Conservation (phyloP, 495 filamentous ascomycete species). For the Talaromyces borbonicus region DNA sequence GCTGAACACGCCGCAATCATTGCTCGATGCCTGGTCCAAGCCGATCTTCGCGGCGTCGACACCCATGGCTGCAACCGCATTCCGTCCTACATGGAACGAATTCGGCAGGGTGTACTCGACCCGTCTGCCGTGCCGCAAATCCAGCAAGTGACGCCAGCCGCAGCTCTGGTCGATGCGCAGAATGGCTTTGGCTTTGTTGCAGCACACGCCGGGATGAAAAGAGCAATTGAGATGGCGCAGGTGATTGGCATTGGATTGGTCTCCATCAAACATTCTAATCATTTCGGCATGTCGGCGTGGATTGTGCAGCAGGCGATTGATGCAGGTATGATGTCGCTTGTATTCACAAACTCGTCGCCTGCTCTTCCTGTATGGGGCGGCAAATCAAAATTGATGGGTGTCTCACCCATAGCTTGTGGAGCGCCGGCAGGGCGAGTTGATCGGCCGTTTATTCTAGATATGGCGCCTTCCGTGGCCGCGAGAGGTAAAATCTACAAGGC, state of each 20-base stretch:
- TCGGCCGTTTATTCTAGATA: constrained; percentile 61
- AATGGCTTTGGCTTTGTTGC: constrained; percentile 70
- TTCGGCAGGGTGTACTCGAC: constrained; percentile 55
- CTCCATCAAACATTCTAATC: constrained; percentile 62
- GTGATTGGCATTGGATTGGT: constrained; percentile 64
- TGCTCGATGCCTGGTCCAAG: constrained; percentile 54
- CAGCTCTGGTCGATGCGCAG: constrained; percentile 54
- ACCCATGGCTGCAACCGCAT: constrained; percentile 70
- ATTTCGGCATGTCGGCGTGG: constrained; percentile 77
- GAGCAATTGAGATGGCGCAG: constrained; percentile 54
- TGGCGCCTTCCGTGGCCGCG: constrained; percentile 66
- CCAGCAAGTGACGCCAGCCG: constrained; percentile 52
- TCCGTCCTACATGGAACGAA: constrained; percentile 62
- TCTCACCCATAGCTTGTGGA: constrained; percentile 69
- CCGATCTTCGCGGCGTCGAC: constrained; percentile 70
- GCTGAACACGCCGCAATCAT: constrained; percentile 45
- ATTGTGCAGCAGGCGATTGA: constrained; percentile 65
- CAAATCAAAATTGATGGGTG: constrained; percentile 56
- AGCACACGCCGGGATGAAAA: constrained; percentile 51
- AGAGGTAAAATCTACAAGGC: constrained; percentile 72
- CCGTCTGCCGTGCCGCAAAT: constrained; percentile 46
- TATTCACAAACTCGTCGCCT: constrained; percentile 71
- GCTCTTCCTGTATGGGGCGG: constrained; percentile 69
- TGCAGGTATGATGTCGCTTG: constrained; percentile 60
- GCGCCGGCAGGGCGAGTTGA: constrained; percentile 51